These are phyloP conservation scores for Leishmania braziliensis DNA, from an alignment of 208 protist species.

Conservation along the genomic window DNA sequence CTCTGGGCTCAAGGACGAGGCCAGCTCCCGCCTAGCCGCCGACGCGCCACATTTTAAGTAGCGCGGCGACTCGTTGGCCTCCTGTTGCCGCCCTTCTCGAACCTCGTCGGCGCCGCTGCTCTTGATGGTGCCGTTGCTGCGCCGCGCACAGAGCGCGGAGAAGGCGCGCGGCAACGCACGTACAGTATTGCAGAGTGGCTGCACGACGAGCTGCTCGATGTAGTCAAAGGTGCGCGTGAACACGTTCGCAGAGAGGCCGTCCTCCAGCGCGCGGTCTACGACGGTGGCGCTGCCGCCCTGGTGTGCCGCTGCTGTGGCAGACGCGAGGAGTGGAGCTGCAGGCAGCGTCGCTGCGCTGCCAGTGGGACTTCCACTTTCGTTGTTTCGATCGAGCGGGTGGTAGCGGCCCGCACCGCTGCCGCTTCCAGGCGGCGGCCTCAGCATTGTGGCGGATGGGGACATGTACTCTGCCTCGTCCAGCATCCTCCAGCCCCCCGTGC, in stretches of 20 bases:
- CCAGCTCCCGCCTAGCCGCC: not conserved
- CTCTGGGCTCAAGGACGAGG: not conserved
- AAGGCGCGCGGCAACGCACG: too few relatives aligned
- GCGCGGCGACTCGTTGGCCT: not conserved
- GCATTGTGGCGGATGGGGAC: not conserved
- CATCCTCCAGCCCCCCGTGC: not conserved
- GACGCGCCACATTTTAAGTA: not conserved
- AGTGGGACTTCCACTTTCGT: not conserved
- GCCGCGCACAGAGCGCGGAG: not conserved
- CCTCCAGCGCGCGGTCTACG: slow-evolving; percentile 15
- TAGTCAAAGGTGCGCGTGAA: slow-evolving; percentile 29
- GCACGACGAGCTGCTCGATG: slow-evolving; percentile 19
- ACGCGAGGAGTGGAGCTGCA: not conserved
- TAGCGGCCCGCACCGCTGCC: not conserved
- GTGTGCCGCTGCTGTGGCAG: not conserved
- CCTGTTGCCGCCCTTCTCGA: slow-evolving; percentile 4
- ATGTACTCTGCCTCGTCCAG: not conserved
- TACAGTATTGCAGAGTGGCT: slow-evolving; percentile 13
- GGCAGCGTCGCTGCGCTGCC: not conserved
- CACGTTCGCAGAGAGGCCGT: slow-evolving; percentile 23
- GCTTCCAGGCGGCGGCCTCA: not conserved
- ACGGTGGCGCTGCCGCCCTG: not conserved
- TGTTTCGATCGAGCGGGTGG: not conserved
- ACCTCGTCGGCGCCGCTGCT: not conserved
- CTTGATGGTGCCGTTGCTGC: not conserved